Evolutionary conservation across 2,329 filamentous ascomycete genomes (phyloP), one percentile per base, ranked within the genome.

Genomic region (Aaosphaeria arxii): DNA sequence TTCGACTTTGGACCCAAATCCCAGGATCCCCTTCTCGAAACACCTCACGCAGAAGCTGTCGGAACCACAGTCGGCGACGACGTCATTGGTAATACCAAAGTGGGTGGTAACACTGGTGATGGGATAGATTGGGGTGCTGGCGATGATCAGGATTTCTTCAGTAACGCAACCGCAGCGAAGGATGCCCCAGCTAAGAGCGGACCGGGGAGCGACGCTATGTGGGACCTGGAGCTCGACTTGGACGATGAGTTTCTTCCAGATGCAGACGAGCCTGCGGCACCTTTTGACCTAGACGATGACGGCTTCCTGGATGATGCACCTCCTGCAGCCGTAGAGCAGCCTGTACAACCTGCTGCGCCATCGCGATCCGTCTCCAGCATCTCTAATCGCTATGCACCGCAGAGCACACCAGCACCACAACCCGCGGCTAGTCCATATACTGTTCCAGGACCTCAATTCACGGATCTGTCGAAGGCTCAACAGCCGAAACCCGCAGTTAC

Each of bases 211-310:
- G 86, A 87, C 41, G 88, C 88, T 13, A 85, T 89, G 57, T 96
- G 92, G 89, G 83, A 89, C 54, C 87, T 88, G 42, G 88, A 89
- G 40, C 82, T 96, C 59, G 89, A 88, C 43, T 24, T 24, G 17
- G 87, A 88, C 43, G 87, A 91, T 54, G 84, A 90, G 51, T 75
- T 88, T 9, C 67, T 84, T 3, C 81, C 83, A 7, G 83, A 89
- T 31, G 71, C 77, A 11, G 64, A 69, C 1, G 63, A 66, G 29
- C 74, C 74, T 32, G 51, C 62, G 4, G 74, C 77, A 39, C 77
- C 65, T 1, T 84, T 92, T 56, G 85, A 91, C 54, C 84, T 88
- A 41, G 91, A 91, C 56, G 91, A 96, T 65, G 88, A 91, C 61
- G 91, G 89, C 0, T 87, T 96, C 51, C 74, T 96, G 7, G 86